Conservation (phyloP, 371 early-diverging fungal genomes). For the Mortierella sp. region DNA sequence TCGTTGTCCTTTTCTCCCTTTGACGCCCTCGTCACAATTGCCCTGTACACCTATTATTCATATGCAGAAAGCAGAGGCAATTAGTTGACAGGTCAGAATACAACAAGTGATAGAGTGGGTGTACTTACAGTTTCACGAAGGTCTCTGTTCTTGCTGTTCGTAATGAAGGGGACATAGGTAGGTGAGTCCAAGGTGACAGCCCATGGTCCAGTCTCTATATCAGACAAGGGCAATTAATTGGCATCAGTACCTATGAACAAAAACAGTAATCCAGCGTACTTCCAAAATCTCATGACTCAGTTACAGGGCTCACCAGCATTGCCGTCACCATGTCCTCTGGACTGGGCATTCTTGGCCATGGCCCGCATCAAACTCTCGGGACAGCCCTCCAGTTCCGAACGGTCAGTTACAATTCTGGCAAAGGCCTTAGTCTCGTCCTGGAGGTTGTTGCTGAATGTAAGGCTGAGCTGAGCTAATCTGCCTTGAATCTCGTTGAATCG, state of each 20-base stretch:
- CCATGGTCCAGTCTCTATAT: slow-evolving; percentile 63
- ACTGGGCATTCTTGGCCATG: slow-evolving; percentile 66
- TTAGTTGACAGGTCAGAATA: too few species aligned
- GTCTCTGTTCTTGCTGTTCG: slow-evolving; percentile 71
- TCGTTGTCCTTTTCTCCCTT: slow-evolving; percentile 68
- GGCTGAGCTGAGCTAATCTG: slow-evolving; percentile 67
- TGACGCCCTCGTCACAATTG: slow-evolving; percentile 71
- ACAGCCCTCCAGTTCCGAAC: slow-evolving; percentile 66
- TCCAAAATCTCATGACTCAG: too few species aligned
- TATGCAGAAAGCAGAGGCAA: too few species aligned
- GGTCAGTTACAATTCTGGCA: slow-evolving; percentile 62
- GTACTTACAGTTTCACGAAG: slow-evolving; percentile 67
- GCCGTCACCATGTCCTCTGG: slow-evolving; percentile 58
- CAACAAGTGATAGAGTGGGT: too few species aligned
- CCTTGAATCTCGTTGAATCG: slow-evolving; percentile 73
- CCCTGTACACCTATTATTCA: slow-evolving; percentile 22
- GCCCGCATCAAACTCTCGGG: slow-evolving; percentile 64
- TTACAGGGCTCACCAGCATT: slow-evolving; percentile 33
- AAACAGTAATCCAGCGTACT: neutral
- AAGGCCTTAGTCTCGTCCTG: slow-evolving; percentile 76
- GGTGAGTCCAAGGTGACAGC: slow-evolving; percentile 74
- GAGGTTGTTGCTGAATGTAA: slow-evolving; percentile 71
- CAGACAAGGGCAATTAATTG: neutral
- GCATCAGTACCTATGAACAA: neutral
- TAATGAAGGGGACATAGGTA: slow-evolving; percentile 74